Conservation (phyloP, 116 monocot genomes). For the Posidonia oceanica region DNA sequence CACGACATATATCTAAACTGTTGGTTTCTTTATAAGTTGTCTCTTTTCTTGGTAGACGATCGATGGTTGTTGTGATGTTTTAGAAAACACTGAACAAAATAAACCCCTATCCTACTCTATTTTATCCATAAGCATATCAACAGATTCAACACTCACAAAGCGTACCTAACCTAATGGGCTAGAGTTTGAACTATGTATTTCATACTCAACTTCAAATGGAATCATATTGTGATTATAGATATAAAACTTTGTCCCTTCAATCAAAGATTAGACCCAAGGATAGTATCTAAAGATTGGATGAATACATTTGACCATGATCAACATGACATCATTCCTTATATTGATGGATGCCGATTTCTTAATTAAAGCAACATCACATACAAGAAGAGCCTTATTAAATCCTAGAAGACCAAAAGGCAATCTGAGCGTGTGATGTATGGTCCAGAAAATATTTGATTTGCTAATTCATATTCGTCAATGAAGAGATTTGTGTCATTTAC, state of each 20-base stretch:
- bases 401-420: background rate
- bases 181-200: background rate
- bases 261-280: background rate
- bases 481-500: background rate
- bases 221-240: background rate
- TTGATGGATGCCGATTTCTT: background rate
- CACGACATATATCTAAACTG: too few species aligned
- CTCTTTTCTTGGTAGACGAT: too few species aligned
- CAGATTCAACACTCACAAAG: background rate
- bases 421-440: background rate
- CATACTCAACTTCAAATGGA: background rate
- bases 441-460: too few species aligned
- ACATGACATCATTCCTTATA: background rate
- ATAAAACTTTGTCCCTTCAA: background rate
- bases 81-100: too few species aligned
- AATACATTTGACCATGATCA: background rate
- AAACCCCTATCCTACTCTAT: too few species aligned
- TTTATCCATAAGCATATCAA: too few species aligned
- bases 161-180: background rate
- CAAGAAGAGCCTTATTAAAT: background rate
- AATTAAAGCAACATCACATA: background rate
- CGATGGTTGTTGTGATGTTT: too few species aligned
- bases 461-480: background rate
- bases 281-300: background rate
- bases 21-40: too few species aligned